Evolutionary conservation across 2,329 filamentous ascomycete species (phyloP).

Genomic region (Calonectria pseudoturangicola): DNA sequence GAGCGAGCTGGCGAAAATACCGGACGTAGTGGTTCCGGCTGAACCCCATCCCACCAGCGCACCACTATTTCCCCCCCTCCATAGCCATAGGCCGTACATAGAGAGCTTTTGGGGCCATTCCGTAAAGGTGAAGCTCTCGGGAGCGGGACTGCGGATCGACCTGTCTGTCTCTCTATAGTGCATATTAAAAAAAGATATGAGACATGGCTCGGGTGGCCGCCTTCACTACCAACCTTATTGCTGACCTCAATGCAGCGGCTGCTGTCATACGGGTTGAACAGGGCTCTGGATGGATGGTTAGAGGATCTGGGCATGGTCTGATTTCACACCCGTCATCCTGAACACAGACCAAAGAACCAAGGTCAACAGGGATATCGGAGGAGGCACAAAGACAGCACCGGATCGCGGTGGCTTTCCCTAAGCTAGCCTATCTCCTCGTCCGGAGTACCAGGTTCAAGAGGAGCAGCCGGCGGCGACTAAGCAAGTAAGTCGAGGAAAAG

Average conservation of each 20-base stretch:
- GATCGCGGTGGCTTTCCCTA: constrained; percentile 27
- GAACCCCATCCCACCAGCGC: constrained; percentile 33
- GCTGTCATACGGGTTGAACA: neutral
- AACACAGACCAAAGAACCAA: constrained; percentile 25
- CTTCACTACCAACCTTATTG: constrained; percentile 22
- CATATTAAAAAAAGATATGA: constrained; percentile 12
- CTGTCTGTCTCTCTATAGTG: constrained; percentile 29
- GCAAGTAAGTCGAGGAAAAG: constrained; percentile 23
- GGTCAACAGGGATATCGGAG: constrained; percentile 9
- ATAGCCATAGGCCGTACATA: neutral
- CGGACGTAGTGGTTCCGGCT: constrained; percentile 24
- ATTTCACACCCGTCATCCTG: constrained; percentile 33
- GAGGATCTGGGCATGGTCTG: constrained; percentile 27
- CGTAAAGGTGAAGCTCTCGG: constrained; percentile 29
- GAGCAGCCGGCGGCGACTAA: constrained; percentile 8
- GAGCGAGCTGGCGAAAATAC: constrained; percentile 16
- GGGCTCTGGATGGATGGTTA: constrained; percentile 8
- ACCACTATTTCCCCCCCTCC: constrained; percentile 26
- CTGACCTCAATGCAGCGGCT: neutral
- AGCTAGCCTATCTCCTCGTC: constrained; percentile 13
- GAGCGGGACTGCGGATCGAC: constrained; percentile 22
- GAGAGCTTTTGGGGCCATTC: neutral
- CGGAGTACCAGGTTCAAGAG: neutral
- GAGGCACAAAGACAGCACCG: constrained; percentile 16
- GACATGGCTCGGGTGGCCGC: constrained; percentile 32